phyloP scores from a whole-genome alignment of 345 rosid genomes.

The Excoecaria agallocha region DNA sequence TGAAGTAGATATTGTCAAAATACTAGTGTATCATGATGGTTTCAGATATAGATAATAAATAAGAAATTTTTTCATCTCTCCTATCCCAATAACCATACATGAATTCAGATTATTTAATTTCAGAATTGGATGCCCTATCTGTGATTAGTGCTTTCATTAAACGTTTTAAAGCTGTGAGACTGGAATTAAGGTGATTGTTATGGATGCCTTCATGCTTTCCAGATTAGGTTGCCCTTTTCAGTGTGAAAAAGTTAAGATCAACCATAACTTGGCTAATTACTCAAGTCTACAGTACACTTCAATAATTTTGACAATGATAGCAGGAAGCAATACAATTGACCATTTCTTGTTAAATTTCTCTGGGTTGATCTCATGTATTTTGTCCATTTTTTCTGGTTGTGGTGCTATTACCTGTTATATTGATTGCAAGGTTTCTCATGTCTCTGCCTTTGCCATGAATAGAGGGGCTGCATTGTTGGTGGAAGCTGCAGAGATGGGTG shows the following conservation, averaged over 20 bases:
- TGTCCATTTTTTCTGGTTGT: not conserved
- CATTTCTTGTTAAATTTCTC: not conserved
- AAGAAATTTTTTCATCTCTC: not conserved
- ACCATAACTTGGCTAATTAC: not conserved
- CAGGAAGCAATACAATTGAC: not conserved
- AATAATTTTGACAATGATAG: not conserved
- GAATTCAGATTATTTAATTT: not conserved
- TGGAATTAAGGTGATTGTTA: no score
- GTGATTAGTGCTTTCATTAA: no score
- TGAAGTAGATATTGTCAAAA: not conserved
- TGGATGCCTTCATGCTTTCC: no score
- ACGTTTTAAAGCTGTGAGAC: no score
- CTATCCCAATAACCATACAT: not conserved
- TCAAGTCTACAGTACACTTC: not conserved
- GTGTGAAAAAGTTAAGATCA: not conserved
- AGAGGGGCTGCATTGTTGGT: conserved; percentile 94
- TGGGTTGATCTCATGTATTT: not conserved
- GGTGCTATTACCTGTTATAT: conserved; percentile 4
- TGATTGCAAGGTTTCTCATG: not conserved
- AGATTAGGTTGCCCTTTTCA: not conserved
- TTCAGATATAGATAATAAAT: not conserved
- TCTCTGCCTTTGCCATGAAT: not conserved
- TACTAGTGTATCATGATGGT: not conserved
- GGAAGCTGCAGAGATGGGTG: conserved; percentile 95
- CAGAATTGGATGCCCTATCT: no score